Evolutionary conservation across 2,329 filamentous ascomycete genomes (phyloP).

Genomic region (Rhexocercosporidium sp.): DNA sequence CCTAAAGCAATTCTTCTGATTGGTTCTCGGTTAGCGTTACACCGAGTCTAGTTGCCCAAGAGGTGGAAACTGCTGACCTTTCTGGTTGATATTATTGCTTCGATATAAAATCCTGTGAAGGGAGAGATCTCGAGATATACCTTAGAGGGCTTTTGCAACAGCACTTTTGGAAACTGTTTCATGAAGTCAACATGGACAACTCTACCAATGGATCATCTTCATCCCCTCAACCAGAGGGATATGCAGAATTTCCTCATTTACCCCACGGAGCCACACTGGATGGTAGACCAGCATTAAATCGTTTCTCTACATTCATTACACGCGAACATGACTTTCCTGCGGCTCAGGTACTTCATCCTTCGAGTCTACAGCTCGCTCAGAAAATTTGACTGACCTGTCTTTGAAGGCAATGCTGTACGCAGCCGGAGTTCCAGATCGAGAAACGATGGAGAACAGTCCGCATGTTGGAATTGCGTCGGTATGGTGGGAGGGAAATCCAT

Average conservation of each 20-base stretch:
- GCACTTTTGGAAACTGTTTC: background rate
- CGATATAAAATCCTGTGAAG: background rate
- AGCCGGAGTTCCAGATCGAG: constrained; percentile 80
- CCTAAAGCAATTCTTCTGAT: background rate
- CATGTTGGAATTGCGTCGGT: constrained; percentile 71
- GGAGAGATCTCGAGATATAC: too few species aligned
- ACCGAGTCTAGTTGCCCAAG: background rate
- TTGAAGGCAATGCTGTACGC: constrained; percentile 79
- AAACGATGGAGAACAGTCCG: constrained; percentile 87
- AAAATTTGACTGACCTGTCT: background rate
- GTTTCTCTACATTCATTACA: constrained; percentile 48
- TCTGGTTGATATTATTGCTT: background rate
- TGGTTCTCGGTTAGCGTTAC: background rate
- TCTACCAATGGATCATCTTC: background rate
- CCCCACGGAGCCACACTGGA: constrained; percentile 43
- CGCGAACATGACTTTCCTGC: constrained; percentile 59
- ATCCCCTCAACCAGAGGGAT: background rate
- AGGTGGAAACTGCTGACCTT: background rate
- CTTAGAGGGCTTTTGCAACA: background rate
- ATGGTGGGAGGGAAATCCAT: constrained; percentile 90
- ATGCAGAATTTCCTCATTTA: background rate
- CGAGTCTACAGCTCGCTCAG: background rate
- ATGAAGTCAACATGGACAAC: background rate
- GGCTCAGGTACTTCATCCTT: constrained; percentile 59
- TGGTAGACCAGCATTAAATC: constrained; percentile 73